These are phyloP conservation scores for Coemansia sp. DNA, from an alignment of 192 early-diverging fungal genomes.

Conservation along the genomic window DNA sequence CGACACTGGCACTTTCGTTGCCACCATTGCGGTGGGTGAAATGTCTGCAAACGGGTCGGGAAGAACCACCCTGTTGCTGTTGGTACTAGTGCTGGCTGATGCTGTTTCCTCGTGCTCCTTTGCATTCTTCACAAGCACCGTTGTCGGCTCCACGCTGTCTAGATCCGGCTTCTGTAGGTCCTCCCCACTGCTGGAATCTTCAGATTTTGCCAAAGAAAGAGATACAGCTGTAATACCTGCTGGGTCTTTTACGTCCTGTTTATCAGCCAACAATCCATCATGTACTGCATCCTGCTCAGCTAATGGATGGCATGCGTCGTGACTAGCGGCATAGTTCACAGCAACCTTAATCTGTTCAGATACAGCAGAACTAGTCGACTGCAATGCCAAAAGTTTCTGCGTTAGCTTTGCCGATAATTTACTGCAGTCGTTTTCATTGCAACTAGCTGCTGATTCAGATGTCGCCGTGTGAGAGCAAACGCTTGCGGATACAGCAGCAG, in stretches of 20 bases:
- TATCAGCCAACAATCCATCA: too few relatives aligned
- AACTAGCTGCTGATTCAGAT: neutral
- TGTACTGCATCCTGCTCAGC: neutral
- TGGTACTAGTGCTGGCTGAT: neutral
- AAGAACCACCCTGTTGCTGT: slow-evolving; percentile 33
- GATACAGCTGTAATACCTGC: neutral
- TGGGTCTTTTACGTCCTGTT: neutral
- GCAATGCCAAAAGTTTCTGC: slow-evolving; percentile 40
- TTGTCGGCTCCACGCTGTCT: slow-evolving; percentile 46
- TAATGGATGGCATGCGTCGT: neutral
- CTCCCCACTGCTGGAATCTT: neutral
- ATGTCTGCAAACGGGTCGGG: slow-evolving; percentile 52
- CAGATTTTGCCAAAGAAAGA: neutral
- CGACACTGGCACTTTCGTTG: slow-evolving; percentile 42
- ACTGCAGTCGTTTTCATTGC: slow-evolving; percentile 4
- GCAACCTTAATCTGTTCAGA: neutral
- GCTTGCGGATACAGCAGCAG: neutral
- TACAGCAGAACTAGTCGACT: neutral
- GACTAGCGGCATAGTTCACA: neutral
- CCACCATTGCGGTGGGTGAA: slow-evolving; percentile 46
- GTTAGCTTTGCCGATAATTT: slow-evolving; percentile 37
- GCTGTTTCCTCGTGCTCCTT: slow-evolving; percentile 41
- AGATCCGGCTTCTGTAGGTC: slow-evolving; percentile 4
- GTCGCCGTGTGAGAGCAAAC: neutral
- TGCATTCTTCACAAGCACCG: slow-evolving; percentile 28